These are phyloP conservation scores for Colletotrichum caudatum DNA, from an alignment of 2,329 filamentous ascomycete genomes.

Conservation along the genomic window DNA sequence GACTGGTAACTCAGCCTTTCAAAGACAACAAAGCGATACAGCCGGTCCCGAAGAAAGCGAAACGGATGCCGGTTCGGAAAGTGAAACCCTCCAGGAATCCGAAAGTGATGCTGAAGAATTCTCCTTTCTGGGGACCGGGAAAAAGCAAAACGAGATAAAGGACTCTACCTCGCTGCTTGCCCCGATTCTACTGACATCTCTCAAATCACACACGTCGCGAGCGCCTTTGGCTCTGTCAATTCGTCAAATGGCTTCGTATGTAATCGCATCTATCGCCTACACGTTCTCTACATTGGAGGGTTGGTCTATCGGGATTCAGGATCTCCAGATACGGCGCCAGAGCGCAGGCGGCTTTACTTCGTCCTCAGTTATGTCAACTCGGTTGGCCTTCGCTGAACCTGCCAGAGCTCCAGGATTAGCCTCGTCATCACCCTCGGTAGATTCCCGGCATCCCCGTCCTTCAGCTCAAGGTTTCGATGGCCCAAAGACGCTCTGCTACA, in stretches of 20 bases:
- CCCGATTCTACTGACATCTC: constrained; percentile 77
- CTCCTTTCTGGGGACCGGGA: background rate
- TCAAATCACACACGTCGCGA: constrained; percentile 83
- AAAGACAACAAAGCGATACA: constrained; percentile 15
- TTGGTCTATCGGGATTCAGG: constrained; percentile 94
- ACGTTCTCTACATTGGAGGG: constrained; percentile 82
- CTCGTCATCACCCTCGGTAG: background rate
- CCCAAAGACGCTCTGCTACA: constrained; percentile 75
- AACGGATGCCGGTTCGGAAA: constrained; percentile 25
- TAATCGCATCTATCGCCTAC: constrained; percentile 89
- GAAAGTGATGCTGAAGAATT: constrained; percentile 19
- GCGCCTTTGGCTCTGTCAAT: constrained; percentile 87
- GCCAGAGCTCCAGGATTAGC: constrained; percentile 42
- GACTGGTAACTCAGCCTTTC: constrained; percentile 5
- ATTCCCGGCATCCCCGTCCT: constrained; percentile 29
- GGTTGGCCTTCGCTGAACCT: constrained; percentile 56
- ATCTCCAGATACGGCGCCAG: constrained; percentile 72
- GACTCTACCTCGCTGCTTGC: constrained; percentile 43
- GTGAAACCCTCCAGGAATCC: constrained; percentile 22
- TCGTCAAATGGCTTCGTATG: constrained; percentile 70
- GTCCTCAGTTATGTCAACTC: constrained; percentile 53
- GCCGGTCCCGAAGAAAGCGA: constrained; percentile 15
- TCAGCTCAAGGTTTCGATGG: constrained; percentile 50
- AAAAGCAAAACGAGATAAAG: background rate
- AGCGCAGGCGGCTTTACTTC: constrained; percentile 30